A percentile compares a stretch with the other conserved stretches of the same genome.
Conservation (phyloP, 1,139 yeast genomes). For the Lodderomyces jiufengensis region DNA sequence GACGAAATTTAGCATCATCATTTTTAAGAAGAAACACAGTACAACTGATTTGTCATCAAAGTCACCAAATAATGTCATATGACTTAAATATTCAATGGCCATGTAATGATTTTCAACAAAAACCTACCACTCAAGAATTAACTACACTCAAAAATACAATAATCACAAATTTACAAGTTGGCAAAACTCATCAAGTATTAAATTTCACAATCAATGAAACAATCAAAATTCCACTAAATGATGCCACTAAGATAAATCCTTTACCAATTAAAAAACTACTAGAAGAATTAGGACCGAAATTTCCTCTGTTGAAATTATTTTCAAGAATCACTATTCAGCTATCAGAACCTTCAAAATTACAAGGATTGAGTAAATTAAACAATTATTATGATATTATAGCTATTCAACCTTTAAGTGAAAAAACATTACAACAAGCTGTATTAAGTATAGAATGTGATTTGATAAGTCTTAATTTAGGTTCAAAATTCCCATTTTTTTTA, state of each 20-base stretch:
- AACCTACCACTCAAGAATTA: conserved; percentile 41
- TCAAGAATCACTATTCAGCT: conserved; percentile 72
- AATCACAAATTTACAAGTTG: conserved; percentile 56
- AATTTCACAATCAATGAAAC: conserved; percentile 60
- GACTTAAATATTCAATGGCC: conserved; percentile 90
- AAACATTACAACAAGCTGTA: conserved; percentile 71
- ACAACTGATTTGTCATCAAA: too few relatives aligned
- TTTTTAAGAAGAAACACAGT: neutral
- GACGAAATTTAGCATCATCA: conserved; percentile 1
- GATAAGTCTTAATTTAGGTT: conserved; percentile 65
- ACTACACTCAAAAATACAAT: conserved; percentile 45
- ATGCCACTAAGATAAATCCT: conserved; percentile 34
- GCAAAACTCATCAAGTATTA: conserved; percentile 71
- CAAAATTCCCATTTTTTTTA: conserved; percentile 69
- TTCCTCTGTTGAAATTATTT: conserved; percentile 48
- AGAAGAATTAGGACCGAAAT: conserved; percentile 26
- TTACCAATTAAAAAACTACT: conserved; percentile 26
- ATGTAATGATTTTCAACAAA: conserved; percentile 39
- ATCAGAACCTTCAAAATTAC: conserved; percentile 76
- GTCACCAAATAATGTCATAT: conserved; percentile 39
- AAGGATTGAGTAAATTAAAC: conserved; percentile 60
- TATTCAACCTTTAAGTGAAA: conserved; percentile 76
- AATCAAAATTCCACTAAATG: conserved; percentile 51
- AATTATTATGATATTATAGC: conserved; percentile 75
- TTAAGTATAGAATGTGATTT: conserved; percentile 68